A percentile compares a stretch with the other conserved stretches of the same genome.
Conservation (phyloP, 371 early-diverging fungal species). For the Umbelopsis sp. region DNA sequence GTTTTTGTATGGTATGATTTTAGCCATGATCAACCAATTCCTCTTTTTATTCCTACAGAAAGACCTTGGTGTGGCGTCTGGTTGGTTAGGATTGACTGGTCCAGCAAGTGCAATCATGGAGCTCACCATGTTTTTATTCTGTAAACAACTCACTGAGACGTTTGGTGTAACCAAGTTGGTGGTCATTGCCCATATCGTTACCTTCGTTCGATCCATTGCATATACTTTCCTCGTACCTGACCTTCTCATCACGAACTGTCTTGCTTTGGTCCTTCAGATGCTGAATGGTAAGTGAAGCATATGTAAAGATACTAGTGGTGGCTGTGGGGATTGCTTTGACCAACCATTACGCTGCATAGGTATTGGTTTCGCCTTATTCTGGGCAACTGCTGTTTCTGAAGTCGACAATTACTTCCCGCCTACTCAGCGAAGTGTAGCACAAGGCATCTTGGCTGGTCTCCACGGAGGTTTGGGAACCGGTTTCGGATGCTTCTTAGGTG, state of each 20-base stretch:
- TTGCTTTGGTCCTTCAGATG: constrained; percentile 44
- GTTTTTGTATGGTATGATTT: constrained; percentile 35
- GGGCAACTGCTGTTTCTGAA: constrained; percentile 39
- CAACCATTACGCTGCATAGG: constrained; percentile 14
- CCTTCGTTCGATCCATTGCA: constrained; percentile 37
- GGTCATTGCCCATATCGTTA: constrained; percentile 42
- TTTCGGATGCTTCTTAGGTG: constrained; percentile 32
- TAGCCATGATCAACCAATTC: constrained; percentile 46
- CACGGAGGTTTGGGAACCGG: constrained; percentile 37
- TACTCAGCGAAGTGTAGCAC: constrained; percentile 37
- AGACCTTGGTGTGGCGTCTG: constrained; percentile 36
- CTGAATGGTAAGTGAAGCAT: constrained; percentile 34
- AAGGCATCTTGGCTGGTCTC: constrained; percentile 36
- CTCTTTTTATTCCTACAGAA: constrained; percentile 34
- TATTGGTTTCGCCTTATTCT: constrained; percentile 40
- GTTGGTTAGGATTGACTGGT: constrained; percentile 44
- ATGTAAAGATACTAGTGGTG: too few species aligned
- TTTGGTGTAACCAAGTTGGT: constrained; percentile 49
- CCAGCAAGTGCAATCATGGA: constrained; percentile 21
- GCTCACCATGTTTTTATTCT: constrained; percentile 16
- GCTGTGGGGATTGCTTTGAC: too few species aligned
- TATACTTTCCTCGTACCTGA: constrained; percentile 42
- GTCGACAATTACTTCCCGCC: constrained; percentile 38
- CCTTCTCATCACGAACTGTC: constrained; percentile 32
- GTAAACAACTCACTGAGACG: constrained; percentile 31